phyloP scores from a whole-genome alignment of 768 basidiomycete species.

The Serendipita indica region DNA sequence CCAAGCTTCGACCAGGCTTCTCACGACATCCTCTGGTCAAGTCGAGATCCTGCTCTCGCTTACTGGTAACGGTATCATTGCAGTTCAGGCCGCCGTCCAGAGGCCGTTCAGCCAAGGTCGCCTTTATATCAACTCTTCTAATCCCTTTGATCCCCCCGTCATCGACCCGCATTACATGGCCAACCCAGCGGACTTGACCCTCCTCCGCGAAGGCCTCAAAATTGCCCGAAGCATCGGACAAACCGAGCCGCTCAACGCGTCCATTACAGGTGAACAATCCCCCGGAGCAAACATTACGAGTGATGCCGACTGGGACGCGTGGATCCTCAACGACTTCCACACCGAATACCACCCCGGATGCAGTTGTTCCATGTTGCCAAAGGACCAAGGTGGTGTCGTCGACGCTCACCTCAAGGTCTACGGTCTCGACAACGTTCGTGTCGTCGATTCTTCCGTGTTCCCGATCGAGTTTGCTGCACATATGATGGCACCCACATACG shows the following conservation, averaged over 20 bases:
- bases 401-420: conserved; percentile 41
- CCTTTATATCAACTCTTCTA: conserved; percentile 42
- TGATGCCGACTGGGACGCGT: conserved; percentile 43
- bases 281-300: conserved; percentile 37
- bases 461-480: conserved; percentile 40
- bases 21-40: conserved; percentile 31
- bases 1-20: conserved; percentile 27
- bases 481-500: conserved; percentile 25
- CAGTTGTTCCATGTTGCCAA: conserved; percentile 44
- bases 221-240: conserved; percentile 41
- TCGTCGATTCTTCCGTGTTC: conserved; percentile 43
- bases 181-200: conserved; percentile 35
- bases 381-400: conserved; percentile 40
- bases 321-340: conserved; percentile 29
- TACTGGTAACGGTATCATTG: conserved; percentile 26
- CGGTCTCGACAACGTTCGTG: conserved; percentile 40
- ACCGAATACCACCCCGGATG: conserved; percentile 49
- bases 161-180: conserved; percentile 56
- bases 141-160: conserved; percentile 42
- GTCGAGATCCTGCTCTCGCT: conserved; percentile 41
- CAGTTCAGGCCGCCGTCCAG: conserved; percentile 52
- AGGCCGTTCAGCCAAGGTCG: conserved; percentile 51
- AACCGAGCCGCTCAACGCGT: conserved; percentile 34
- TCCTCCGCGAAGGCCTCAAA: conserved; percentile 46
- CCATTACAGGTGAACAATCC: conserved; percentile 31